Percentiles rank a stretch among this genome's conserved stretches.
phyloP scores from a whole-genome alignment of 768 basidiomycete species.

The Phylloporus sp. region DNA sequence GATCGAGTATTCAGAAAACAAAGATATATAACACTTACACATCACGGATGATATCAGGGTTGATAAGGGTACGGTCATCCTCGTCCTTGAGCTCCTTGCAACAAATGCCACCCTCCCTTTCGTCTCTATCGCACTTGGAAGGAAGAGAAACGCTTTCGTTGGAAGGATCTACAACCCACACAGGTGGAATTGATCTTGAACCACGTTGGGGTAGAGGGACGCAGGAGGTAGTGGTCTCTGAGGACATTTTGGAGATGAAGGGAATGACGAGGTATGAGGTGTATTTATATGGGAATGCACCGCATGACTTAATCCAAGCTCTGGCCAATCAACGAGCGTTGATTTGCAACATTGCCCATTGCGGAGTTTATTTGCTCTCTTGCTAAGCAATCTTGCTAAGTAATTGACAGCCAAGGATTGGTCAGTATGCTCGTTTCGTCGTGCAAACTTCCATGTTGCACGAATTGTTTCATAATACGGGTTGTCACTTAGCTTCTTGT shows the following conservation, averaged over 20 bases:
- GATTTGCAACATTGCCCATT: constrained; percentile 9
- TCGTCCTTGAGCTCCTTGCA: constrained; percentile 83
- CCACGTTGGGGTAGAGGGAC: constrained; percentile 19
- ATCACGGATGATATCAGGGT: constrained; percentile 86
- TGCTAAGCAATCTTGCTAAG: not conserved
- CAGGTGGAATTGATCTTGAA: constrained; percentile 41
- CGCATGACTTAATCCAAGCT: not conserved
- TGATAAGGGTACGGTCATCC: constrained; percentile 75
- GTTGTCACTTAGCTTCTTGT: too few relatives aligned
- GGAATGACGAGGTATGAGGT: not conserved
- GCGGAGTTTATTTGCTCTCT: not conserved
- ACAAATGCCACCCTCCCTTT: constrained; percentile 64
- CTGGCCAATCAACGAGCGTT: constrained; percentile 8
- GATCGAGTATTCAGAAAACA: not conserved
- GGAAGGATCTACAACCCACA: constrained; percentile 60
- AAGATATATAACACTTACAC: constrained; percentile 48
- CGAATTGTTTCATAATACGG: not conserved
- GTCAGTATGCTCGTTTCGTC: not conserved
- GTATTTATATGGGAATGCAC: constrained; percentile 7
- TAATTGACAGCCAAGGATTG: not conserved
- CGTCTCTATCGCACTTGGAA: constrained; percentile 55
- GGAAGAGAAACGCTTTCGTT: constrained; percentile 43
- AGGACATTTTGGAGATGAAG: constrained; percentile 16
- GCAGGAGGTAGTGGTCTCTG: constrained; percentile 7
- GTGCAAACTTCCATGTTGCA: not conserved